Percentiles rank a stretch among this genome's conserved stretches.
These are phyloP conservation scores for Parietaria judaica DNA, from an alignment of 306 rosid species.

Conservation along the genomic window DNA sequence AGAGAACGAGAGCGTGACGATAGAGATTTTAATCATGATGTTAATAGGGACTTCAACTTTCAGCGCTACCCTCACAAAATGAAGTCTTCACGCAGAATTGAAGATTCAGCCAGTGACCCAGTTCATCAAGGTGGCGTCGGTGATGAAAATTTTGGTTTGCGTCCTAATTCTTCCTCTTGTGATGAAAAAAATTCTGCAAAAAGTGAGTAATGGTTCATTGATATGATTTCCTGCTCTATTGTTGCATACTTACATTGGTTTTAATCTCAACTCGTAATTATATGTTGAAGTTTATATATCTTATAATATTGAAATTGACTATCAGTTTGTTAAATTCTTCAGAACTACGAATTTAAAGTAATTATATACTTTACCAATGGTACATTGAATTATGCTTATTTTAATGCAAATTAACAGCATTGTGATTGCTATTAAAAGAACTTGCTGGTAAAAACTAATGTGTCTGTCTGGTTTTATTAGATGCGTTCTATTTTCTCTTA, in stretches of 20 bases:
- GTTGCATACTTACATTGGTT: too few relatives aligned
- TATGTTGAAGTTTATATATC: too few relatives aligned
- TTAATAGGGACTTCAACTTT: slow-evolving; percentile 49
- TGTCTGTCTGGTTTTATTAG: neutral
- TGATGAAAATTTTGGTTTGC: slow-evolving; percentile 59
- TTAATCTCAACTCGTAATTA: too few relatives aligned
- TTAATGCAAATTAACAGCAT: neutral
- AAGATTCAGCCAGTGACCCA: slow-evolving; percentile 65
- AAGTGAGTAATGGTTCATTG: slow-evolving; percentile 38
- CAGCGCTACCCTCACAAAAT: slow-evolving; percentile 57
- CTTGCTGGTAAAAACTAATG: too few relatives aligned
- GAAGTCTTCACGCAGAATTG: slow-evolving; percentile 53
- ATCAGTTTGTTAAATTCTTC: too few relatives aligned
- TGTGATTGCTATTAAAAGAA: slow-evolving; percentile 2
- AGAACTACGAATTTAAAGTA: too few relatives aligned
- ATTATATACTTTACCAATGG: slow-evolving; percentile 4
- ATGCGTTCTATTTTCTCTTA: neutral
- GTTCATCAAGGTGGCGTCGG: slow-evolving; percentile 57
- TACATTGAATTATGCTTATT: too few relatives aligned
- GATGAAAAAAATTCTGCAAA: slow-evolving; percentile 67
- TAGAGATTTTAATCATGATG: slow-evolving; percentile 73
- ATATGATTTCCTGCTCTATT: too few relatives aligned
- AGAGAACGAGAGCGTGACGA: slow-evolving; percentile 67
- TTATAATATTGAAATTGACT: too few relatives aligned
- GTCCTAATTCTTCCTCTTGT: slow-evolving; percentile 54